Conservation (phyloP, 2,329 filamentous ascomycete genomes). For the Elsinoe arachidis region DNA sequence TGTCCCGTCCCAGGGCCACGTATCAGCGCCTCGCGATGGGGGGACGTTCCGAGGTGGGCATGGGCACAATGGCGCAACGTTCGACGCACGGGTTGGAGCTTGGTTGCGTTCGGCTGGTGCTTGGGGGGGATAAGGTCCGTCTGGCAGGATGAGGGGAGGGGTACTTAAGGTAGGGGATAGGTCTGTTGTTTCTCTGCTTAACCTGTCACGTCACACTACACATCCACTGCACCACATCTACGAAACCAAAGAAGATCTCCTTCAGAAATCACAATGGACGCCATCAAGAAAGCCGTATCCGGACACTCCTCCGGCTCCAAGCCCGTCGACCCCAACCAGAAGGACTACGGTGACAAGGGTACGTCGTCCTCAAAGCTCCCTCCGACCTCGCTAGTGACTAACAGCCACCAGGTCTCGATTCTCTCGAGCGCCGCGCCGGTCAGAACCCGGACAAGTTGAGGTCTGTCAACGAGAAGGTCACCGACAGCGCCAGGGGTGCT, state of each 20-base stretch:
- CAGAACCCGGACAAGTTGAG: slow-evolving; percentile 23
- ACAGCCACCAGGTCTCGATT: slow-evolving; percentile 15
- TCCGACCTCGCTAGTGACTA: neutral
- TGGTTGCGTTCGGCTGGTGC: slow-evolving; percentile 4
- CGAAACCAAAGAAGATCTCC: neutral
- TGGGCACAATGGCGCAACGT: too few relatives aligned
- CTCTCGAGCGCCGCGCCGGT: slow-evolving; percentile 17
- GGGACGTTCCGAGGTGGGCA: too few relatives aligned
- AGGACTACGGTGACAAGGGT: slow-evolving; percentile 26
- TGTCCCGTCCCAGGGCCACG: neutral
- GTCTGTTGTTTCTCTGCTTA: neutral
- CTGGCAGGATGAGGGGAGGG: neutral
- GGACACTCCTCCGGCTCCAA: neutral
- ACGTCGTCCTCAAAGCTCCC: neutral
- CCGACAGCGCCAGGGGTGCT: slow-evolving; percentile 24
- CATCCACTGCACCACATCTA: neutral
- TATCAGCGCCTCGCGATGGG: too few relatives aligned
- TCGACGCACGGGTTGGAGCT: slow-evolving; percentile 1
- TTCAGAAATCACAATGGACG: neutral
- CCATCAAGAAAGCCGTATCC: slow-evolving; percentile 5
- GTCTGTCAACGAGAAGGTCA: slow-evolving; percentile 27
- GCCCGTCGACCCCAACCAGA: slow-evolving; percentile 11
- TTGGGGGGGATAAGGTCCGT: neutral
- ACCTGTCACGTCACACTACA: neutral
- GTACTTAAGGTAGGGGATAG: neutral